Evolutionary conservation across 2,329 filamentous ascomycete species (phyloP).

Genomic region (Paraphaeosphaeria minitans): DNA sequence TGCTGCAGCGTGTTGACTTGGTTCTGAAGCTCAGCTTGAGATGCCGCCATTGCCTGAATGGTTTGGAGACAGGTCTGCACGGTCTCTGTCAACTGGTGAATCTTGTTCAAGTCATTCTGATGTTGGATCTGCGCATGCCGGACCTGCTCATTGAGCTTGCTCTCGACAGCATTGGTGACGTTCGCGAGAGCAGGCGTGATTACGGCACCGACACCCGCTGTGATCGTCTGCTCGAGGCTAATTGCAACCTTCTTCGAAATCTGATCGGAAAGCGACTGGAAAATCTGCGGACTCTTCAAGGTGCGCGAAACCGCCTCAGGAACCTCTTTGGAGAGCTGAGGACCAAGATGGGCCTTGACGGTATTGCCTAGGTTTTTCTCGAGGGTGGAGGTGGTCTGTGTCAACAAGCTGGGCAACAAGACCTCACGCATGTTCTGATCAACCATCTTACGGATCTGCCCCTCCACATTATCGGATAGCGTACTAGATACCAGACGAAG

Average conservation of each 20-base stretch:
- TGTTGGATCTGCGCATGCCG: conserved; percentile 58
- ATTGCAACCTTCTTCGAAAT: conserved; percentile 69
- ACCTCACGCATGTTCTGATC: conserved; percentile 74
- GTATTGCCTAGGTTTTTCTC: conserved; percentile 73
- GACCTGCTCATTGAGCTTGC: conserved; percentile 59
- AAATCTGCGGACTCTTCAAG: conserved; percentile 74
- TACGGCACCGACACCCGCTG: conserved; percentile 60
- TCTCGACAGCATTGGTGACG: conserved; percentile 70
- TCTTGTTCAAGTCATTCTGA: conserved; percentile 65
- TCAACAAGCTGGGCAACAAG: conserved; percentile 74
- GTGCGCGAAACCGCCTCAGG: conserved; percentile 70
- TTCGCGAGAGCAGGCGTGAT: conserved; percentile 70
- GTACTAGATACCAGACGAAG: conserved; percentile 71
- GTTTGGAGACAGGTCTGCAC: conserved; percentile 71
- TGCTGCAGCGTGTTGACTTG: conserved; percentile 53
- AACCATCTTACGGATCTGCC: conserved; percentile 77
- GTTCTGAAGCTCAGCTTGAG: conserved; percentile 71
- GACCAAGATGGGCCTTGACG: conserved; percentile 69
- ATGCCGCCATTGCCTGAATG: conserved; percentile 70
- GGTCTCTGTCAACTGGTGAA: conserved; percentile 72
- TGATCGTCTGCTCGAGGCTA: conserved; percentile 70
- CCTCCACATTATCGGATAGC: conserved; percentile 72
- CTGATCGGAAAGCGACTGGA: conserved; percentile 74
- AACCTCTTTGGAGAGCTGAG: conserved; percentile 73
- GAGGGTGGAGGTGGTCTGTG: conserved; percentile 69